These are phyloP conservation scores for Streptanthus diversifolius DNA, from an alignment of 345 rosid species.

Conservation along the genomic window DNA sequence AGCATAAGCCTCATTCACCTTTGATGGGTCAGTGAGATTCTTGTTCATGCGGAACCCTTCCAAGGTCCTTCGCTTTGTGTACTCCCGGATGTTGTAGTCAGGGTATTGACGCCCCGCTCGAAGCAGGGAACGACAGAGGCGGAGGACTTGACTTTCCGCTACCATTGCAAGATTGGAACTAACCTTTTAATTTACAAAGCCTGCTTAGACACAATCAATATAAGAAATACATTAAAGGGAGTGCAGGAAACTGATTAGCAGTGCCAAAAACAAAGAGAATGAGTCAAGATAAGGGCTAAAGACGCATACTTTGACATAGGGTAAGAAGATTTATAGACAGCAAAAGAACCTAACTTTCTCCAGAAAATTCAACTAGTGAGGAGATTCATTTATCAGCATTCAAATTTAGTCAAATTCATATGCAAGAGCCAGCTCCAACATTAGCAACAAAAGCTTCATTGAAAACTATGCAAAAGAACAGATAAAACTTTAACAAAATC, in stretches of 20 bases:
- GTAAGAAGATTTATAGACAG: neutral
- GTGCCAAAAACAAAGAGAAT: neutral
- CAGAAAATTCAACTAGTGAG: neutral
- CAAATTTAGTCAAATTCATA: neutral
- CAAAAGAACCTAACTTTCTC: neutral
- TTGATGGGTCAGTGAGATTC: constrained; percentile 46
- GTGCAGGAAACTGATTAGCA: neutral
- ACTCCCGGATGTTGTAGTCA: constrained; percentile 84
- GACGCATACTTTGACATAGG: neutral
- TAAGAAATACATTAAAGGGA: neutral
- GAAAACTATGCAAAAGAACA: neutral
- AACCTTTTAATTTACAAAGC: neutral
- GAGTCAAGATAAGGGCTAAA: neutral
- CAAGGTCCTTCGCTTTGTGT: constrained; percentile 63
- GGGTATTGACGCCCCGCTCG: constrained; percentile 62
- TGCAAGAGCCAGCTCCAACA: neutral
- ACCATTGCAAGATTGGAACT: constrained; percentile 21
- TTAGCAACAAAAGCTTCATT: neutral
- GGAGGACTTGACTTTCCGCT: constrained; percentile 42
- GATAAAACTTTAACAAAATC: neutral
- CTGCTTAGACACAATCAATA: constrained; percentile 4
- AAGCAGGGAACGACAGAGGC: constrained; percentile 63
- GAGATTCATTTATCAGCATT: neutral
- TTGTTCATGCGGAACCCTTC: constrained; percentile 64
- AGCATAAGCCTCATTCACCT: constrained; percentile 48